These are phyloP conservation scores for Pseudodiploospora longispora DNA, from an alignment of 2,329 filamentous ascomycete species.

Conservation along the genomic window DNA sequence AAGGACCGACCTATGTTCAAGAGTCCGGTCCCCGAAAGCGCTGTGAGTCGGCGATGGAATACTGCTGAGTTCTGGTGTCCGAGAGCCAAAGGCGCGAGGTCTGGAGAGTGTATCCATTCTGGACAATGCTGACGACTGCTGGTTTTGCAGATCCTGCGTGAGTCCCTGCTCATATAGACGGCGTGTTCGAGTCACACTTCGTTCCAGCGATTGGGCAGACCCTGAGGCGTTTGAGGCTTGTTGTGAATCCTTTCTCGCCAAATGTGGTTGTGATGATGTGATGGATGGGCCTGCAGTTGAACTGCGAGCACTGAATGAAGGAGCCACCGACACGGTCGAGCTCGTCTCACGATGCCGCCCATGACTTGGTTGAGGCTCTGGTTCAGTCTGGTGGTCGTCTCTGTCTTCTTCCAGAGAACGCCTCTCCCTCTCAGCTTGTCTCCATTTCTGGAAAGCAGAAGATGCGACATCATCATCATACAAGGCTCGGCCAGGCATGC, in stretches of 20 bases:
- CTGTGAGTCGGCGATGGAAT: constrained; percentile 37
- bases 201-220: constrained; percentile 44
- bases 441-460: constrained; percentile 76
- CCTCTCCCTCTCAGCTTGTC: constrained; percentile 52
- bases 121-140: constrained; percentile 68
- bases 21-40: constrained; percentile 38
- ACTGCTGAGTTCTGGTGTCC: constrained; percentile 42
- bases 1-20: constrained; percentile 36
- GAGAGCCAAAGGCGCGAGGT: constrained; percentile 43
- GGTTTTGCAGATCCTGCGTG: constrained; percentile 70
- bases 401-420: constrained; percentile 32
- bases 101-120: constrained; percentile 71
- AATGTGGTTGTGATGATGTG: constrained; percentile 56
- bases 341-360: constrained; percentile 76
- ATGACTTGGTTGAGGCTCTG: constrained; percentile 52
- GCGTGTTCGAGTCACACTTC: constrained; percentile 60
- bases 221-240: constrained; percentile 29
- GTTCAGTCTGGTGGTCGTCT: constrained; percentile 24
- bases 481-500: constrained; percentile 59
- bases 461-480: constrained; percentile 82
- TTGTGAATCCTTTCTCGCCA: constrained; percentile 44
- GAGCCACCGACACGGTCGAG: constrained; percentile 68
- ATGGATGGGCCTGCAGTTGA: constrained; percentile 88
- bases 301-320: constrained; percentile 54
- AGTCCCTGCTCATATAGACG: constrained; percentile 78